A percentile compares a stretch with the other conserved stretches of the same genome.
These are phyloP conservation scores for Ophiostoma perfectum DNA, from an alignment of 2,329 filamentous ascomycete genomes.

Conservation along the genomic window DNA sequence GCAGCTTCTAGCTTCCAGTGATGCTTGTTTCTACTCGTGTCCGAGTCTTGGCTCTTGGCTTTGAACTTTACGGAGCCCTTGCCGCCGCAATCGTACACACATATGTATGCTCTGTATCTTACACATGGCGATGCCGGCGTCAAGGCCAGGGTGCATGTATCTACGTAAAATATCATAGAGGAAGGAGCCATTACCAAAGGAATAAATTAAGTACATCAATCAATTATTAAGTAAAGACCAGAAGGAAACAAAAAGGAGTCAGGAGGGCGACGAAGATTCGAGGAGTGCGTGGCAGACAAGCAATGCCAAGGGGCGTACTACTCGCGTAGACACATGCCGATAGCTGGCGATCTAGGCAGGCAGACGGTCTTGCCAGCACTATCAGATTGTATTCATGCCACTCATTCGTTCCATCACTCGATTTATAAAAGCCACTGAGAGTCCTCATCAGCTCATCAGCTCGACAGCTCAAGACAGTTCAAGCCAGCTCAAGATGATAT, in stretches of 20 bases:
- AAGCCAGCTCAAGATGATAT: no score
- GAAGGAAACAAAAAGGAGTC: not conserved
- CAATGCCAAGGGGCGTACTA: not conserved
- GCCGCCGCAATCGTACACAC: not conserved
- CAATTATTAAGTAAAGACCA: not conserved
- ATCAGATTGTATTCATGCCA: no score
- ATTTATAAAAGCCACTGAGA: no score
- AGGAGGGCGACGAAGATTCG: not conserved
- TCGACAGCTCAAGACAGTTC: no score
- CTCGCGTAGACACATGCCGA: not conserved
- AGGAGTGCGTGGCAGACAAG: not conserved
- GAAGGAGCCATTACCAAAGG: not conserved
- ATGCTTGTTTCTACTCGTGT: not conserved
- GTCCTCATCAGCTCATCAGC: no score
- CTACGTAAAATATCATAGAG: no score
- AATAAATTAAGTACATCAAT: not conserved
- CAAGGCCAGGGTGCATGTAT: not conserved
- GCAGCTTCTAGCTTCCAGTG: not conserved
- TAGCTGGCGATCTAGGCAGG: not conserved
- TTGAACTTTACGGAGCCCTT: not conserved
- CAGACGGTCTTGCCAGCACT: no score
- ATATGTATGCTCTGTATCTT: not conserved
- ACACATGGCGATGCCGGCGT: not conserved
- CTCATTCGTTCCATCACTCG: no score
- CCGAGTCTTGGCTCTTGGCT: not conserved